These are phyloP conservation scores for Cordia subcordata DNA, from an alignment of 257 asterid genomes.

Conservation along the genomic window DNA sequence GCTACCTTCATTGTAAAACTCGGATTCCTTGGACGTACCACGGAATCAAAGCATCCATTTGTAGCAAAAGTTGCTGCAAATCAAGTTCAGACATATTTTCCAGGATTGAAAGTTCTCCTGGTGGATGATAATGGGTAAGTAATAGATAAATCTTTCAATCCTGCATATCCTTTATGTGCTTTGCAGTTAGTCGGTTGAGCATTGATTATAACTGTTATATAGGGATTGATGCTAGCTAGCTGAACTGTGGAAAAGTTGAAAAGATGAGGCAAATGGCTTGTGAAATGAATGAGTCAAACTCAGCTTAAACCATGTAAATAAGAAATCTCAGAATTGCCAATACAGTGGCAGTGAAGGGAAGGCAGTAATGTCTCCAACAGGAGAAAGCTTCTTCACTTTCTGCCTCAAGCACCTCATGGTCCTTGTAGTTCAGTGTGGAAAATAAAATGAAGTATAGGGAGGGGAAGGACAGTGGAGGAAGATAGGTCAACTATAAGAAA, in stretches of 20 bases:
- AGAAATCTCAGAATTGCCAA: neutral
- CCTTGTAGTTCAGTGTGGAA: no score
- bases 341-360: no score
- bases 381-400: no score
- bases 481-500: no score
- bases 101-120: constrained; percentile 76
- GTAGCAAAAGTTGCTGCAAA: constrained; percentile 42
- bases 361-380: no score
- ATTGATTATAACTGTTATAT: neutral
- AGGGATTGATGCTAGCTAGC: neutral
- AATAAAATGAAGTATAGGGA: no score
- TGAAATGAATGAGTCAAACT: neutral
- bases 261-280: neutral
- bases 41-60: constrained; percentile 50
- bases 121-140: constrained; percentile 88
- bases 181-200: no score
- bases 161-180: no score
- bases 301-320: neutral
- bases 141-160: neutral
- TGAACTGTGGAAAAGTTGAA: constrained; percentile 5
- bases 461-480: no score
- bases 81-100: constrained; percentile 44
- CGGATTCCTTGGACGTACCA: constrained; percentile 61
- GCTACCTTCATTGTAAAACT: constrained; percentile 74
- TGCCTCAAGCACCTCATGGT: no score